A percentile compares a stretch with the other conserved stretches of the same genome.
Conservation (phyloP, 306 rosid species). For the Gastrolobium bilobum region DNA sequence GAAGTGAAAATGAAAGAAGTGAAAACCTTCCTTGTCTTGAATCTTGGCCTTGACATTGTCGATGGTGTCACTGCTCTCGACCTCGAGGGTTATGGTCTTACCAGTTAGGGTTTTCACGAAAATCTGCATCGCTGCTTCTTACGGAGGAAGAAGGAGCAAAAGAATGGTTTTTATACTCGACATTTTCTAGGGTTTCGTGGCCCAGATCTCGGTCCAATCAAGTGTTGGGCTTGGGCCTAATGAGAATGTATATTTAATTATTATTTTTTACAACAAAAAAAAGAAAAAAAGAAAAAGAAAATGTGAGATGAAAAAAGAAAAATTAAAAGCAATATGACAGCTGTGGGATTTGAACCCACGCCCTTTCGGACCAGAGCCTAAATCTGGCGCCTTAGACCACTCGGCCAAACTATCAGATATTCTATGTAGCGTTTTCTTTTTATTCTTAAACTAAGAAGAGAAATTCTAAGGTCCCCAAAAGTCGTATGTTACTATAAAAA, state of each 20-base stretch:
- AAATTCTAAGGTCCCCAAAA: no score
- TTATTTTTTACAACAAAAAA: no score
- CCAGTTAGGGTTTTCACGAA: slow-evolving; percentile 77
- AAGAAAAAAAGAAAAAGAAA: not conserved
- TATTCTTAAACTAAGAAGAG: no score
- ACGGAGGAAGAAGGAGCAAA: no score
- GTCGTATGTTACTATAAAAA: no score
- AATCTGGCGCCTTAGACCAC: slow-evolving; percentile 98
- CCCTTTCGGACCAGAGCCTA: slow-evolving; percentile 99
- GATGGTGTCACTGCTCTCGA: slow-evolving; percentile 72
- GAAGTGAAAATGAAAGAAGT: not conserved
- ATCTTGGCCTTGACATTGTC: slow-evolving; percentile 80
- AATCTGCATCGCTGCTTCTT: slow-evolving; percentile 51
- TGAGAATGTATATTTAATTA: no score
- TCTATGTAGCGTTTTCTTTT: no score
- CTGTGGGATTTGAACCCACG: slow-evolving; percentile 98
- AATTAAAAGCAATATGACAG: slow-evolving; percentile 31
- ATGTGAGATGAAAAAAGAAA: no score
- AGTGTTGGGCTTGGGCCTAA: not conserved
- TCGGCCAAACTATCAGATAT: slow-evolving; percentile 85
- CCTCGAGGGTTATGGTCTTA: slow-evolving; percentile 79
- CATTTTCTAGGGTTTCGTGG: not conserved
- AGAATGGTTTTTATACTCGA: not conserved
- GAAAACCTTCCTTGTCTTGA: slow-evolving; percentile 76
- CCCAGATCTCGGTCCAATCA: no score